Conservation (phyloP, 2,329 filamentous ascomycete species). For the Dactylonectria estremocensis region DNA sequence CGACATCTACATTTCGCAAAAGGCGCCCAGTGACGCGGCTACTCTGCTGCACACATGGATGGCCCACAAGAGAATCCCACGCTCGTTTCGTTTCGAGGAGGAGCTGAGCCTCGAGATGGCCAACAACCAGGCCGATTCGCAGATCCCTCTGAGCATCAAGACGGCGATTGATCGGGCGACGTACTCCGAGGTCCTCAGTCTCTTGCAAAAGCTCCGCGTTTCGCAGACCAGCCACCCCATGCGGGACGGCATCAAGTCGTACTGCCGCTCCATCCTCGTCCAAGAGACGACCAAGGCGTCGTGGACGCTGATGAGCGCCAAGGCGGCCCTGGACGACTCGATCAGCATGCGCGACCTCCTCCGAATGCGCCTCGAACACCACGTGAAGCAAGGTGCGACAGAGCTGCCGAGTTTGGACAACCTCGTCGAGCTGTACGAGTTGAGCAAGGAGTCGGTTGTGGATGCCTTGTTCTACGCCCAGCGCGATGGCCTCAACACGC, state of each 20-base stretch:
- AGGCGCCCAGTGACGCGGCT: slow-evolving; percentile 27
- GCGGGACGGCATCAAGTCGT: slow-evolving; percentile 9
- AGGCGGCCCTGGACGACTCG: slow-evolving; percentile 20
- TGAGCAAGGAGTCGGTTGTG: slow-evolving; percentile 6
- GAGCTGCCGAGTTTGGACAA: slow-evolving; percentile 26
- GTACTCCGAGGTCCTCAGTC: slow-evolving; percentile 30
- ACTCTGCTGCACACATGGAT: slow-evolving; percentile 32
- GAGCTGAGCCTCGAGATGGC: slow-evolving; percentile 28
- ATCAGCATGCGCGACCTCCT: slow-evolving; percentile 22
- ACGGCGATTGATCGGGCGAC: slow-evolving; percentile 27
- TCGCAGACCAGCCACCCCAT: slow-evolving; percentile 5
- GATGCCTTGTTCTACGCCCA: slow-evolving; percentile 30
- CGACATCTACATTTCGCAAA: slow-evolving; percentile 30
- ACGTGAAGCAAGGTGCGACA: slow-evolving; percentile 14
- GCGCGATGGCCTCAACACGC: slow-evolving; percentile 12
- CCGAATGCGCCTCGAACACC: slow-evolving; percentile 19
- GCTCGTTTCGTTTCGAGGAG: slow-evolving; percentile 23
- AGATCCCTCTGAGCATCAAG: slow-evolving; percentile 29
- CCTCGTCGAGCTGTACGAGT: slow-evolving; percentile 20
- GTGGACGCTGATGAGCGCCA: slow-evolving; percentile 24
- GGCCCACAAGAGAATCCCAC: slow-evolving; percentile 19
- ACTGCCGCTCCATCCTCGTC: slow-evolving; percentile 29
- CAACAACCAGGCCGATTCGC: background rate
- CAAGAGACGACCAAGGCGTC: slow-evolving; percentile 27
- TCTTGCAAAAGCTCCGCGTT: slow-evolving; percentile 28